These are phyloP conservation scores for Coriaria nepalensis DNA, from an alignment of 306 rosid genomes.

Conservation along the genomic window DNA sequence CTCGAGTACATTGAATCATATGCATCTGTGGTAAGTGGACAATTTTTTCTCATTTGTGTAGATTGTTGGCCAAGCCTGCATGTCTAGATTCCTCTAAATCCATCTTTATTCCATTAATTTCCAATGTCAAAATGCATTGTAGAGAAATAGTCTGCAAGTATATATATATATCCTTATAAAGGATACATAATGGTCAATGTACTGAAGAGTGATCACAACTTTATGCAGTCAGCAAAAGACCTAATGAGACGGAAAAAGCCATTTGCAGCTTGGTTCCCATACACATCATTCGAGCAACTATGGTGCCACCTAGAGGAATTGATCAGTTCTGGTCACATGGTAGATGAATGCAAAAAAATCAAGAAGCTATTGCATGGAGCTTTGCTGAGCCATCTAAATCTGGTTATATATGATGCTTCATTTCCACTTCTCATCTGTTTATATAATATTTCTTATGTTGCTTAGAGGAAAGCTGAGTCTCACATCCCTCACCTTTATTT, in stretches of 20 bases:
- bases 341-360: slow-evolving; percentile 66
- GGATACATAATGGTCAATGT: neutral
- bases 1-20: slow-evolving; percentile 56
- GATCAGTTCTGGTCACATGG: slow-evolving; percentile 61
- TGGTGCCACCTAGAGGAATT: slow-evolving; percentile 63
- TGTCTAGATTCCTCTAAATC: too few species aligned
- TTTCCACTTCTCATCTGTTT: neutral
- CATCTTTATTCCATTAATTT: too few species aligned
- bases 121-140: too few species aligned
- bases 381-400: slow-evolving; percentile 48
- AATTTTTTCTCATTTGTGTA: slow-evolving; percentile 4
- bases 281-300: slow-evolving; percentile 61
- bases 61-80: too few species aligned
- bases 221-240: slow-evolving; percentile 62
- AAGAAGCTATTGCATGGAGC: slow-evolving; percentile 48
- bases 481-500: too few species aligned
- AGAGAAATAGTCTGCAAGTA: too few species aligned
- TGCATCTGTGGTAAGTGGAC: slow-evolving; percentile 54
- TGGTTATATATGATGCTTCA: slow-evolving; percentile 29
- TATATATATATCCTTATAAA: neutral
- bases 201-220: slow-evolving; percentile 11
- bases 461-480: neutral
- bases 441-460: neutral
- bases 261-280: slow-evolving; percentile 79
- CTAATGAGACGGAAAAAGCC: slow-evolving; percentile 62